Evolutionary conservation across 2,329 filamentous ascomycete genomes (phyloP), one percentile per base, ranked within the genome.

Genomic region (Cladosporium sp.): DNA sequence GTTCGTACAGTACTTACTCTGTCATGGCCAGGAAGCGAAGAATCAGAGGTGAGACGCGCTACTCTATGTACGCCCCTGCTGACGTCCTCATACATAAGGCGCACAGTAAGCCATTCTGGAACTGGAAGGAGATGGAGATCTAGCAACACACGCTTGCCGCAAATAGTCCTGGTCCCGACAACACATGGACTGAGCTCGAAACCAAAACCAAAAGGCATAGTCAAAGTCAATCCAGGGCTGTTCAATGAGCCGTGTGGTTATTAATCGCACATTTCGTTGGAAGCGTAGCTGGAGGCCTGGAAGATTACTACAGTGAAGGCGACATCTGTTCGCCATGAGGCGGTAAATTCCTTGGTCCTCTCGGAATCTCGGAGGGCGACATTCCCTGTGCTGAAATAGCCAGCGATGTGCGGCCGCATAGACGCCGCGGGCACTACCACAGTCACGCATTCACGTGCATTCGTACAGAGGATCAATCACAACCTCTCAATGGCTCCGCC

Each of bases 401-500:
- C 18, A 18, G 15, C 21, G 28, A 3, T 18, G 21, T 54, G 28
- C 28, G 2, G 6, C 28, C 6, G 4, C 28, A 30, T 3, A 32
- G 18, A 30, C 15, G 52, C 15, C 10, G 30, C 52, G 52, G 52
- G 26, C 3, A 32, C n/a, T 34, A n/a, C 30, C 28, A 21, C 28
- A 30, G 28, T 6, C 28, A 30, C 6, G 28, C 12, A 2, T 6
- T 21, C 30, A 34, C 52, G 52, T 55, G 52, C 10, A n/a, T n/a
- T 55, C 52, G 52, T 55, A 55, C 30, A 55, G n/a, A 32, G 18
- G 8, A 21, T 55, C 52, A 55, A 55, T 55, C 52, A 55, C 52
- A 55, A 10, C 18, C 5, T 28, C 8, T 2, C 52, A 34, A 55
- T 11, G n/a, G n/a, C 32, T 55, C 30, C 32, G 52, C 52, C 14